These are phyloP conservation scores for Scheffersomyces lignosus DNA, from an alignment of 805 yeast species.

Conservation along the genomic window DNA sequence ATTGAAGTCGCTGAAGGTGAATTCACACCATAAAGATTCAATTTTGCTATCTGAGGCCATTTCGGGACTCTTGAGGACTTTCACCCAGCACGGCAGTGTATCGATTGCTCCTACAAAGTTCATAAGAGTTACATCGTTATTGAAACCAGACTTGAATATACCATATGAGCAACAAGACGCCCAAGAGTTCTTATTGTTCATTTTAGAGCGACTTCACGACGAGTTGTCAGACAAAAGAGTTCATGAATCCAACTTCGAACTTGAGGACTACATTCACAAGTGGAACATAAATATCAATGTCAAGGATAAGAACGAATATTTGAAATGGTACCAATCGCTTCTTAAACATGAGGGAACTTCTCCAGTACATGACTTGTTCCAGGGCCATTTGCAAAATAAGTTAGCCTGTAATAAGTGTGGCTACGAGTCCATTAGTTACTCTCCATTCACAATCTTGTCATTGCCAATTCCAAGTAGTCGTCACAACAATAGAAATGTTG, in stretches of 20 bases:
- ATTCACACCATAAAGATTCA: conserved; percentile 15
- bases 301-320: conserved; percentile 50
- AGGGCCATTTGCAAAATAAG: conserved; percentile 70
- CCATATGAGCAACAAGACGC: conserved; percentile 83
- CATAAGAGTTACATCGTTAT: conserved; percentile 46
- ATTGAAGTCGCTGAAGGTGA: conserved; percentile 15
- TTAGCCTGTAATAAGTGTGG: conserved; percentile 68
- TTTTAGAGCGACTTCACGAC: conserved; percentile 67
- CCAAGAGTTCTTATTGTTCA: conserved; percentile 68
- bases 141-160: conserved; percentile 67
- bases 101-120: conserved; percentile 67
- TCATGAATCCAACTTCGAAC: conserved; percentile 14
- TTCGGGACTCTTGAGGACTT: conserved; percentile 54
- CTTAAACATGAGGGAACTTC: conserved; percentile 60
- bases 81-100: conserved; percentile 57
- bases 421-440: conserved; percentile 55
- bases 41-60: conserved; percentile 49
- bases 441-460: conserved; percentile 63
- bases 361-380: conserved; percentile 64
- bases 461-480: conserved; percentile 54
- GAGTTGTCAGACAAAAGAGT: conserved; percentile 46
- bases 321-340: conserved; percentile 58
- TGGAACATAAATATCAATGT: conserved; percentile 34
- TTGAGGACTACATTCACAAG: conserved; percentile 24
- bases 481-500: conserved; percentile 21